Base-by-base conservation (phyloP, 371 early-diverging fungal genomes). In the Basidiobolus meristosporus region DNA sequence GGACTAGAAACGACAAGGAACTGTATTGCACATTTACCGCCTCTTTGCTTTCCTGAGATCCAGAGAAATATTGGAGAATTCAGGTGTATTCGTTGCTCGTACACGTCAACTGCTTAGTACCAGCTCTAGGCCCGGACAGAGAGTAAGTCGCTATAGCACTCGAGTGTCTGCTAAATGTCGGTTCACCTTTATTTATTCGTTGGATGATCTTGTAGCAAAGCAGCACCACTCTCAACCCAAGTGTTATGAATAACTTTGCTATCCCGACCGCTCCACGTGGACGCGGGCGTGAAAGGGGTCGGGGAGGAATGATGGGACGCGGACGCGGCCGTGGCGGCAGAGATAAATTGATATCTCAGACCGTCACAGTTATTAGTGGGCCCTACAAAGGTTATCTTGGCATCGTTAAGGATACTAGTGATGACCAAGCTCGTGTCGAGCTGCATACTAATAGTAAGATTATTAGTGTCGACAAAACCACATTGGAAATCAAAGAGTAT, bases 311-410 rank as follows among this genome's bases (percentile, higher is more conserved):
- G 33, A 43, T 40, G 48, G 72, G 79, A 21, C 63, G 71, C 34
- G 81, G 85, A n/a, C 64, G 75, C 21, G 66, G 75, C 17, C 59
- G 68, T n/a, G 76, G 76, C 9, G 65, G 79, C 2, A 64, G 79
- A 22, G 90, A 98, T 53, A 82, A 79, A 18, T 50, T 95, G 23
- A 57, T 93, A 7, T 73, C 77, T 34, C 80, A 87, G 51, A 86
- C 86, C 0, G 98, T 98, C 0, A 73, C 72, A 28, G 82, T 96
- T 37, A 72, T 68, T 2, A 67, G 76, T 32, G 99, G 98, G 5
- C 83, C 87, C 11, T 91, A 85, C 65, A 99, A 99, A 57, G 98
- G 99, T 9, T 95, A 90, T 53, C 56, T 84, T 20, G 99, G 98
- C 36, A 83, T 92, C 38, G 90, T 98, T 23, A 95, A 93, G 52